Percentiles rank a stretch among this genome's conserved stretches.
phyloP scores from a whole-genome alignment of 192 early-diverging fungal species.

The Obelidium mucronatum region DNA sequence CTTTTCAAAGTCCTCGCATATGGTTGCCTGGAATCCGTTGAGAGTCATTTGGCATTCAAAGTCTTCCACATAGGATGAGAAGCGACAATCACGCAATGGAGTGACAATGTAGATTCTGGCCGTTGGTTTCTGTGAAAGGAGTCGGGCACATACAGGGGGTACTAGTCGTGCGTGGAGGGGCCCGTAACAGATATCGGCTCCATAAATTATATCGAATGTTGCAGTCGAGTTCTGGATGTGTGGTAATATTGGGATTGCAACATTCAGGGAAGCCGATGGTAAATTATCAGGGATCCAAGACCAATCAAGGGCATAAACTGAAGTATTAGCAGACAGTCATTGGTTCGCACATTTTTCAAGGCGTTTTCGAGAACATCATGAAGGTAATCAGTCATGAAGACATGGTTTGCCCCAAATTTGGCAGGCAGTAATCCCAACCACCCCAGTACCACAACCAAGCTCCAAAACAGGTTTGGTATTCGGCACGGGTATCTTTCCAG shows the following conservation, averaged over 20 bases:
- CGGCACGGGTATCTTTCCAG: not conserved
- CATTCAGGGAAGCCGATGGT: not conserved
- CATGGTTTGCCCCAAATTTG: conserved; percentile 13
- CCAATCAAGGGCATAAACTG: conserved; percentile 22
- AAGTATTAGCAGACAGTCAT: not conserved
- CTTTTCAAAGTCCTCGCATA: not conserved
- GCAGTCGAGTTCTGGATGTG: not conserved
- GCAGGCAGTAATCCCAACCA: not conserved
- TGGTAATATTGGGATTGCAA: not conserved
- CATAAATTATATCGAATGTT: conserved; percentile 17
- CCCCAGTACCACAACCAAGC: not conserved
- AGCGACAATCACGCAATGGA: not conserved
- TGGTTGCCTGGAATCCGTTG: not conserved
- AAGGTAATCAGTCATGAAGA: conserved; percentile 25
- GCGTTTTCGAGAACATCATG: not conserved
- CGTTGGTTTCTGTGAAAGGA: not conserved
- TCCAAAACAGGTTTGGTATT: not conserved
- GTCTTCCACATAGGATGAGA: not conserved
- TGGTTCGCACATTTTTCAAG: not conserved
- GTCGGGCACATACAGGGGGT: conserved; percentile 22
- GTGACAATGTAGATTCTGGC: not conserved
- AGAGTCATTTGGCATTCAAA: not conserved
- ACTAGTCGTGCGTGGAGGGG: conserved; percentile 4
- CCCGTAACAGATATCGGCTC: conserved; percentile 28
- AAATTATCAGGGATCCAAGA: conserved; percentile 1